A percentile compares a stretch with the other conserved stretches of the same genome.
phyloP scores from a whole-genome alignment of 768 basidiomycete species.

The Epithele typhae region DNA sequence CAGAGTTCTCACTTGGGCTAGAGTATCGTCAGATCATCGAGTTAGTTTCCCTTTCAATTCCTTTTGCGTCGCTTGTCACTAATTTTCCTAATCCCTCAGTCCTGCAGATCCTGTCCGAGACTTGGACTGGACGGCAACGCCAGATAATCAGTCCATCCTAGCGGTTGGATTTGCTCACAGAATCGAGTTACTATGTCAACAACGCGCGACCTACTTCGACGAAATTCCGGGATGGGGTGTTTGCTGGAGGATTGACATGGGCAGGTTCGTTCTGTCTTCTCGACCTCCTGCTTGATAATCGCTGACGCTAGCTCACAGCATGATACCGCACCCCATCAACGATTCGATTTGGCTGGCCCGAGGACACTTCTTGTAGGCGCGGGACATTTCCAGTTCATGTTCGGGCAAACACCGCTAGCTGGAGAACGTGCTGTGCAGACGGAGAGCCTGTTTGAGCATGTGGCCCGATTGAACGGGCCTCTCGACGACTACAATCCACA shows the following conservation, averaged over 20 bases:
- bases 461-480: constrained; percentile 81
- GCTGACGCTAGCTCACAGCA: constrained; percentile 35
- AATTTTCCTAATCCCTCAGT: constrained; percentile 6
- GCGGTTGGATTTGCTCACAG: constrained; percentile 82
- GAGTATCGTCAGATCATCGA: constrained; percentile 65
- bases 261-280: constrained; percentile 42
- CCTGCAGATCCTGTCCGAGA: constrained; percentile 63
- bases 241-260: constrained; percentile 66
- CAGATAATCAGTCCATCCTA: constrained; percentile 84
- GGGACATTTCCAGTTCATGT: constrained; percentile 81
- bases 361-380: constrained; percentile 80
- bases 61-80: background rate
- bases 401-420: constrained; percentile 42
- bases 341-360: constrained; percentile 91
- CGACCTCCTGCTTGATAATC: no score
- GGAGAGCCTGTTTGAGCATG: constrained; percentile 73
- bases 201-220: constrained; percentile 89
- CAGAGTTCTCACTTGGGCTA: constrained; percentile 87
- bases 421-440: constrained; percentile 15
- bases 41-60: constrained; percentile 33
- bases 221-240: constrained; percentile 75
- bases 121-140: constrained; percentile 91
- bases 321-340: constrained; percentile 72
- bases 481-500: constrained; percentile 91
- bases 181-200: constrained; percentile 86